phyloP scores from a whole-genome alignment of 202 grass and related monocot species.

The Elaeis oleifera region DNA sequence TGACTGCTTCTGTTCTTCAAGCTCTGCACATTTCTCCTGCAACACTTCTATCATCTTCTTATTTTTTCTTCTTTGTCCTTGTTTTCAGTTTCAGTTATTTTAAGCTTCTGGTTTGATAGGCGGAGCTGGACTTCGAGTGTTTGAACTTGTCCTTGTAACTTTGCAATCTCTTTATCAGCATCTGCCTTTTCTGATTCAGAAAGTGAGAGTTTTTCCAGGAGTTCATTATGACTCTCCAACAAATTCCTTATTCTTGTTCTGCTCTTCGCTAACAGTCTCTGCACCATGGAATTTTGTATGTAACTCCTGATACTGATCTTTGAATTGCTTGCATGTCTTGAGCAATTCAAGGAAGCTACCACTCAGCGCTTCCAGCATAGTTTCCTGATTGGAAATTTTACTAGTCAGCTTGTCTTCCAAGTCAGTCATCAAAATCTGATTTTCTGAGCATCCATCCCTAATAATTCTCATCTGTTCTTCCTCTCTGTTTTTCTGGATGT shows the following conservation, averaged over 20 bases:
- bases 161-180: constrained; percentile 43
- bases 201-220: constrained; percentile 21
- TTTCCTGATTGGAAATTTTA: constrained; percentile 44
- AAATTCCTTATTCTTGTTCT: constrained; percentile 32
- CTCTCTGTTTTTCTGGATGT: constrained; percentile 34
- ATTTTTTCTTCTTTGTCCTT: constrained; percentile 56
- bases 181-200: constrained; percentile 36
- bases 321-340: constrained; percentile 38
- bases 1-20: constrained; percentile 38
- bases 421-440: constrained; percentile 28
- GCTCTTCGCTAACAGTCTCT: constrained; percentile 38
- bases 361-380: constrained; percentile 21
- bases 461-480: constrained; percentile 50
- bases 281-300: constrained; percentile 28
- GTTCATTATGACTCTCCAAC: constrained; percentile 22
- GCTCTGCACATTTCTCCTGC: constrained; percentile 30
- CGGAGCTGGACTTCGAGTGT: constrained; percentile 53
- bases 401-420: constrained; percentile 45
- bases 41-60: constrained; percentile 24
- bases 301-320: constrained; percentile 37
- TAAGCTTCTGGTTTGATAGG: constrained; percentile 62
- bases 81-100: constrained; percentile 48
- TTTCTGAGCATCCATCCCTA: constrained; percentile 31
- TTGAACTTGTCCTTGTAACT: constrained; percentile 41
- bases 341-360: constrained; percentile 28